Percentiles rank a stretch among this genome's conserved stretches.
Conservation (phyloP, 306 rosid species). For the Astragalus membranaceus region DNA sequence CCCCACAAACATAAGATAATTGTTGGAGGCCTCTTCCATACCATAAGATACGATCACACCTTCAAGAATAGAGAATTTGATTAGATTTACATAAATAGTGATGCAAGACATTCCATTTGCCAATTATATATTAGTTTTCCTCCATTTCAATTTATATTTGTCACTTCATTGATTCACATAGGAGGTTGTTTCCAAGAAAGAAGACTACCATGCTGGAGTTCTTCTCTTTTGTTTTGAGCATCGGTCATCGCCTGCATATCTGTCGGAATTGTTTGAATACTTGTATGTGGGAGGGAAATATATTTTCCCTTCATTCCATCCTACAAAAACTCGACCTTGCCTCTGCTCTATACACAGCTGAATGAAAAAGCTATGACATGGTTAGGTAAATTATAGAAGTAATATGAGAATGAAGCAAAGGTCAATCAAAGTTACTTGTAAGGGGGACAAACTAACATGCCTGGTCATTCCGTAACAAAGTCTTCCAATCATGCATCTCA, state of each 20-base stretch:
- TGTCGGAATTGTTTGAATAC: conserved; percentile 88
- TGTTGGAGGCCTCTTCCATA: conserved; percentile 80
- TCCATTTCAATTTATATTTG: too few species aligned
- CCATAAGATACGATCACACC: conserved; percentile 99
- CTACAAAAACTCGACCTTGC: conserved; percentile 68
- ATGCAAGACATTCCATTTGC: neutral
- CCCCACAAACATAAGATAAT: conserved; percentile 88
- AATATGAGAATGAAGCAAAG: neutral
- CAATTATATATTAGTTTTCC: too few species aligned
- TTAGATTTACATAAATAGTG: conserved; percentile 16
- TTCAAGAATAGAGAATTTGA: conserved; percentile 29
- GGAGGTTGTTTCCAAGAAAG: neutral
- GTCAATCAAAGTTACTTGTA: neutral
- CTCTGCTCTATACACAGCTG: conserved; percentile 81
- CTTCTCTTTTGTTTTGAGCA: conserved; percentile 86
- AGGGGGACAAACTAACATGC: conserved; percentile 35
- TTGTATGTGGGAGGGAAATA: conserved; percentile 99
- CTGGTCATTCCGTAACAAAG: conserved; percentile 88
- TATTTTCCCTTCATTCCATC: conserved; percentile 93
- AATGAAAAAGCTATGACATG: conserved; percentile 19
- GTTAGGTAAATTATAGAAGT: conserved; percentile 27
- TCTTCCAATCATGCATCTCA: conserved; percentile 91
- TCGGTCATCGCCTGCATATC: conserved; percentile 87
- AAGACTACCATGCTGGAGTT: conserved; percentile 94
- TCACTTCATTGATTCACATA: too few species aligned